Evolutionary conservation across 1,284 basidiomycete genomes (phyloP).

Genomic region (Leccinum subrobustum): DNA sequence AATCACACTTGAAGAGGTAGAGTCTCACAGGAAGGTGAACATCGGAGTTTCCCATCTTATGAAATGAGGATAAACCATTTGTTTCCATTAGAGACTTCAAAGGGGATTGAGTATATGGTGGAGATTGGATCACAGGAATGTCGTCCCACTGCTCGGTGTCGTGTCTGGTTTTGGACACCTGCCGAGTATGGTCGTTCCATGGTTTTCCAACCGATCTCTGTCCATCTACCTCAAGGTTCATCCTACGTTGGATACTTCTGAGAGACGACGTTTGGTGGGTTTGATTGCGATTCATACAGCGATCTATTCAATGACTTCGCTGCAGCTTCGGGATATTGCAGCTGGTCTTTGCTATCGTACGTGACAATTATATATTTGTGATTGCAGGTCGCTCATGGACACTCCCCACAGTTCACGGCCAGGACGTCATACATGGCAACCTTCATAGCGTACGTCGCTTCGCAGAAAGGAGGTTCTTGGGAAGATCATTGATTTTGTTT

Average conservation of each 20-base stretch:
- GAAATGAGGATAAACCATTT: neutral
- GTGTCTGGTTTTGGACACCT: conserved; percentile 22
- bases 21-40: neutral
- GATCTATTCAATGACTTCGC: neutral
- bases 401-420: conserved; percentile 21
- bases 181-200: conserved; percentile 28
- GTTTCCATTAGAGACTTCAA: conserved; percentile 19
- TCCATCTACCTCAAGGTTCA: conserved; percentile 15
- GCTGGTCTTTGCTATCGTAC: conserved; percentile 30
- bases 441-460: conserved; percentile 27
- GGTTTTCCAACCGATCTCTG: conserved; percentile 31
- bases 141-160: conserved; percentile 31
- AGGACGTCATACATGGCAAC: conserved; percentile 25
- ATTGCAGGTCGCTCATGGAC: neutral
- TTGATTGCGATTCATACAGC: neutral
- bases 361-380: conserved; percentile 5
- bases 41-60: neutral
- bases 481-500: neutral
- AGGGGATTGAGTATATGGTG: conserved; percentile 30
- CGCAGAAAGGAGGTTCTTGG: neutral
- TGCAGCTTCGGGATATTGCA: conserved; percentile 26
- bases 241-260: neutral
- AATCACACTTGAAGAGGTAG: neutral
- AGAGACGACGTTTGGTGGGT: conserved; percentile 21
- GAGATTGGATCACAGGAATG: conserved; percentile 23